Evolutionary conservation across 1,284 basidiomycete genomes (phyloP).

Genomic region (Naganishia liquefaciens): DNA sequence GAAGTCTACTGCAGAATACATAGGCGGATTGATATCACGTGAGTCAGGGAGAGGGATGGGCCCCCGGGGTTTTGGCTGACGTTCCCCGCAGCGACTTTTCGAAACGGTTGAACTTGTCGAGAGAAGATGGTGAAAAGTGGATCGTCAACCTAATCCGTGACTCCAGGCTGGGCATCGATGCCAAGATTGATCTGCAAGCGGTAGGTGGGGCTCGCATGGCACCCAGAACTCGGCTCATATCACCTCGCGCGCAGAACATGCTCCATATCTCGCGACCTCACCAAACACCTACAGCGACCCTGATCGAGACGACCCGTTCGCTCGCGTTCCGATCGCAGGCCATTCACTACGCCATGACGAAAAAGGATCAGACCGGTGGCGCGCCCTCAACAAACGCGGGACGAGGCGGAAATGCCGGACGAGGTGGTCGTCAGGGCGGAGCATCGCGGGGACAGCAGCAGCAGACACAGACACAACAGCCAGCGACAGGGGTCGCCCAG

Average conservation of each 20-base stretch:
- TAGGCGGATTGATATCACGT: constrained; percentile 92
- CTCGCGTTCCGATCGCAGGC: constrained; percentile 89
- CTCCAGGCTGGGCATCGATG: constrained; percentile 90
- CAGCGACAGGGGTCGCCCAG: constrained; percentile 16
- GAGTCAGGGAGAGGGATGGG: constrained; percentile 48
- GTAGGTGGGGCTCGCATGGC: constrained; percentile 52
- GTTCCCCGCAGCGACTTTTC: constrained; percentile 71
- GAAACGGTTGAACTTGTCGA: constrained; percentile 83
- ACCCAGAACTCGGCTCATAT: background rate
- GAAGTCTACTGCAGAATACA: constrained; percentile 98
- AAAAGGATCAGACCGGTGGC: constrained; percentile 35
- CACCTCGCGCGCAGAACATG: constrained; percentile 67
- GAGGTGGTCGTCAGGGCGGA: constrained; percentile 38
- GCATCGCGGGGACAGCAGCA: constrained; percentile 7
- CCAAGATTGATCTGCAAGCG: constrained; percentile 95
- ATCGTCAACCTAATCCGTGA: constrained; percentile 98
- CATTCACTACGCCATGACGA: constrained; percentile 74
- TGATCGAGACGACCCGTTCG: constrained; percentile 94
- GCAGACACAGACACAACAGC: constrained; percentile 11
- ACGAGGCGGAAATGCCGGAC: constrained; percentile 41
- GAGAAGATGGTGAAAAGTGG: constrained; percentile 97
- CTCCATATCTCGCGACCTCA: constrained; percentile 92
- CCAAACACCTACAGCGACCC: constrained; percentile 85
- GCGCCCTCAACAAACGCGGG: constrained; percentile 36
- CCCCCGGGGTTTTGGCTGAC: background rate